Conservation (phyloP, 345 rosid genomes). For the Crucihimalaya himalaica region DNA sequence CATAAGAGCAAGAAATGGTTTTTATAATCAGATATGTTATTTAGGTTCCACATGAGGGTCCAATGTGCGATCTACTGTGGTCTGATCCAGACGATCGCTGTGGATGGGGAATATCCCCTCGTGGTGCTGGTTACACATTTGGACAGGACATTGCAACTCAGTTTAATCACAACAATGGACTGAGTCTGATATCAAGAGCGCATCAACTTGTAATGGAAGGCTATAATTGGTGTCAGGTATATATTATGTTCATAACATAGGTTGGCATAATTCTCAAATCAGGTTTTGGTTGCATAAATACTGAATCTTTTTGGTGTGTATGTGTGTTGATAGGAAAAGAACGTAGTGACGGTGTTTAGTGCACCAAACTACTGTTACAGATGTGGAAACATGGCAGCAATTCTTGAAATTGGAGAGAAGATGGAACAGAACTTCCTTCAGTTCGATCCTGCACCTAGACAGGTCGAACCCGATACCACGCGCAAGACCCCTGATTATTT, state of each 20-base stretch:
- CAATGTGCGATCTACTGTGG: constrained; percentile 99
- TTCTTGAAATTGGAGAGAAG: constrained; percentile 43
- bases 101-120: constrained; percentile 99
- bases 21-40: background rate
- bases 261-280: background rate
- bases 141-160: constrained; percentile 93
- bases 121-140: constrained; percentile 99
- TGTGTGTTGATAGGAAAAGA: constrained; percentile 37
- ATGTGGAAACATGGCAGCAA: constrained; percentile 49
- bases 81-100: constrained; percentile 99
- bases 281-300: background rate
- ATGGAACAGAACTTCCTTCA: constrained; percentile 46
- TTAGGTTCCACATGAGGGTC: constrained; percentile 99
- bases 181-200: constrained; percentile 72
- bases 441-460: constrained; percentile 46
- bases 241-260: background rate
- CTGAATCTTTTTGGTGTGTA: constrained; percentile 19
- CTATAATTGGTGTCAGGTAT: constrained; percentile 45
- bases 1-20: background rate
- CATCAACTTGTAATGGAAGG: constrained; percentile 49
- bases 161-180: constrained; percentile 92
- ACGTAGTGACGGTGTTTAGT: constrained; percentile 45
- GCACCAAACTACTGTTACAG: constrained; percentile 48
- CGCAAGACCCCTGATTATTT: constrained; percentile 49
- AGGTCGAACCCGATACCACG: constrained; percentile 43